Evolutionary conservation across 495 filamentous ascomycete species (phyloP).

Genomic region (Recurvomyces mirabilis): DNA sequence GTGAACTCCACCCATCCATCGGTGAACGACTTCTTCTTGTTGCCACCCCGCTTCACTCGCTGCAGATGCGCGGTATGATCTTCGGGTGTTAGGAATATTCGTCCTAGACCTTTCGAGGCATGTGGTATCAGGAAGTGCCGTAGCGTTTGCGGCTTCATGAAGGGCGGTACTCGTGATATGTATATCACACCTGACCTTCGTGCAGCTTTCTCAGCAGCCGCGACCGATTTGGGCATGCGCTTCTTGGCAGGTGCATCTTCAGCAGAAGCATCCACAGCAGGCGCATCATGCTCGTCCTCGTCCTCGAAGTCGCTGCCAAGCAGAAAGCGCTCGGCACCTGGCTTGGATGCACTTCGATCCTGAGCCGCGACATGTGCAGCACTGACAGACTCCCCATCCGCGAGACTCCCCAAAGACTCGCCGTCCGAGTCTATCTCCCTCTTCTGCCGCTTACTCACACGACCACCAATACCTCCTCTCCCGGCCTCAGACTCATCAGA

Average conservation of each 20-base stretch:
- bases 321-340: neutral
- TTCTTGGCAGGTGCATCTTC: neutral
- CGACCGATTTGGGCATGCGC: slow-evolving; percentile 46
- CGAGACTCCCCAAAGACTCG: slow-evolving; percentile 26
- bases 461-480: slow-evolving; percentile 39
- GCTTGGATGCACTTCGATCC: slow-evolving; percentile 6
- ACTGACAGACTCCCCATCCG: slow-evolving; percentile 23
- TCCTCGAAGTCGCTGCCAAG: slow-evolving; percentile 3
- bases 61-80: slow-evolving; percentile 48
- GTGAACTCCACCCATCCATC: slow-evolving; percentile 94
- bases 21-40: slow-evolving; percentile 75
- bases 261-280: too few relatives aligned
- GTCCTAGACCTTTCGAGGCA: slow-evolving; percentile 54
- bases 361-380: slow-evolving; percentile 13
- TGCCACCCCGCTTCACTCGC: slow-evolving; percentile 58
- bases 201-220: slow-evolving; percentile 44
- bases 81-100: slow-evolving; percentile 80
- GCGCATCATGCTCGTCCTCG: neutral
- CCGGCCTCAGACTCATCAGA: slow-evolving; percentile 56
- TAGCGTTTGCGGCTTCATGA: slow-evolving; percentile 80
- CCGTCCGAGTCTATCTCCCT: slow-evolving; percentile 30
- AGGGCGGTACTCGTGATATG: slow-evolving; percentile 81
- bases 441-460: slow-evolving; percentile 52
- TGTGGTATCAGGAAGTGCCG: slow-evolving; percentile 66
- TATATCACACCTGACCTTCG: slow-evolving; percentile 72